Conservation (phyloP, 148 eudicot genomes). For the Camellia lanceoleosa region DNA sequence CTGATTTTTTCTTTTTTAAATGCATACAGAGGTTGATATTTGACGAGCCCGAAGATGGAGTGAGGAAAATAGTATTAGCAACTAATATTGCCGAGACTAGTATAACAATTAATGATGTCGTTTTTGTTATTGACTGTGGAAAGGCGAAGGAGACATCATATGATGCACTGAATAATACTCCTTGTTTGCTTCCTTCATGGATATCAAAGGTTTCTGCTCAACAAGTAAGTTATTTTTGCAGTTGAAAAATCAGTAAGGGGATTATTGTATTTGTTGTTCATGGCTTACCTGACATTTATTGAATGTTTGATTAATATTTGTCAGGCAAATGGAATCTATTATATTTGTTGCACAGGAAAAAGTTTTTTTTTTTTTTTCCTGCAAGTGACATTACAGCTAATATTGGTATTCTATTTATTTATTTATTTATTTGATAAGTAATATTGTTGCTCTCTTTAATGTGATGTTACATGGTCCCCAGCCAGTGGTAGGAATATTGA, state of each 20-base stretch:
- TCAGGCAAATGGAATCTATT: background rate
- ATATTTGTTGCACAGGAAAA: background rate
- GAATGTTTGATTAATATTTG: background rate
- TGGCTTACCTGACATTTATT: conserved; percentile 1
- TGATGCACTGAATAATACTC: conserved; percentile 95
- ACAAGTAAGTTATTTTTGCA: conserved; percentile 49
- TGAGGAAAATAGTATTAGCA: conserved; percentile 86
- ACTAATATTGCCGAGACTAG: conserved; percentile 99
- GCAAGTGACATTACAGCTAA: background rate
- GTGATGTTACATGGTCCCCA: background rate
- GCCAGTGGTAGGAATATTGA: too few species aligned
- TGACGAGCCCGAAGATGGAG: conserved; percentile 78
- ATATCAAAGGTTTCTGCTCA: conserved; percentile 92
- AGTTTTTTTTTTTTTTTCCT: background rate
- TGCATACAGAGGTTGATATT: conserved; percentile 74
- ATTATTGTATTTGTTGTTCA: background rate
- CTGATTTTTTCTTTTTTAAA: conserved; percentile 2
- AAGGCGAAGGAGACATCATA: conserved; percentile 98
- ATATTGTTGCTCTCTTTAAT: background rate
- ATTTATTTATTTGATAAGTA: too few species aligned
- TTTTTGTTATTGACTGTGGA: conserved; percentile 95
- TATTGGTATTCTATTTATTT: background rate
- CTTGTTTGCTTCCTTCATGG: conserved; percentile 96
- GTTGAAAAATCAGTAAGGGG: background rate
- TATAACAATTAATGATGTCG: conserved; percentile 94